Conservation (phyloP, 257 asterid genomes). For the Coffea canephora region DNA sequence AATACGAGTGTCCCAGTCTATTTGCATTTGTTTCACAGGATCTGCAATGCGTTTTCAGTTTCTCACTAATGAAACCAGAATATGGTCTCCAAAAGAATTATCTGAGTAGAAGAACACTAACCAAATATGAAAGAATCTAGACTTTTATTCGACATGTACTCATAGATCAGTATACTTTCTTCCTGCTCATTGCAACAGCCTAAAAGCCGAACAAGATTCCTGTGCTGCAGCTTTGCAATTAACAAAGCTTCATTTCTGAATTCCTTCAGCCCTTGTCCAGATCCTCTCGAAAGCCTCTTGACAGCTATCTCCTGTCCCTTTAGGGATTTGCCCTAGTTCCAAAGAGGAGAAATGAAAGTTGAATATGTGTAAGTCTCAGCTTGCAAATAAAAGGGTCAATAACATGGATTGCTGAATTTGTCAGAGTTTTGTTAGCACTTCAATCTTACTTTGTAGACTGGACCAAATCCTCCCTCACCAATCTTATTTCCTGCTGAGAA, state of each 20-base stretch:
- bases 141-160: slow-evolving; percentile 42
- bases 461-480: slow-evolving; percentile 65
- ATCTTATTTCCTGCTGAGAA: slow-evolving; percentile 41
- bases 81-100: not conserved
- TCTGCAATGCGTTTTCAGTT: slow-evolving; percentile 13
- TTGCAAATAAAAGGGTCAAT: not conserved
- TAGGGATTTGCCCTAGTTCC: slow-evolving; percentile 32
- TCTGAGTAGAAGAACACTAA: slow-evolving; percentile 16
- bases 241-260: slow-evolving; percentile 39
- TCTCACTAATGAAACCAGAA: not conserved
- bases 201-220: slow-evolving; percentile 40
- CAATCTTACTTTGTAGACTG: not conserved
- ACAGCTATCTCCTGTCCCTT: slow-evolving; percentile 48
- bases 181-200: slow-evolving; percentile 36
- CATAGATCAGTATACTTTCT: slow-evolving; percentile 42
- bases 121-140: slow-evolving; percentile 45
- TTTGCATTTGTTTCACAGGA: slow-evolving; percentile 12
- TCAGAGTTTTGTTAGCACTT: not conserved
- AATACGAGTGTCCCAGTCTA: slow-evolving; percentile 40
- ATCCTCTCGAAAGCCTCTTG: slow-evolving; percentile 42
- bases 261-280: slow-evolving; percentile 43
- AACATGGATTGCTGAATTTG: not conserved
- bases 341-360: not conserved
- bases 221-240: slow-evolving; percentile 45
- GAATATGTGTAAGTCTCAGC: not conserved